A percentile compares a stretch with the other conserved stretches of the same genome.
These are phyloP conservation scores for Vigna mungo DNA, from an alignment of 306 rosid genomes.

Conservation along the genomic window DNA sequence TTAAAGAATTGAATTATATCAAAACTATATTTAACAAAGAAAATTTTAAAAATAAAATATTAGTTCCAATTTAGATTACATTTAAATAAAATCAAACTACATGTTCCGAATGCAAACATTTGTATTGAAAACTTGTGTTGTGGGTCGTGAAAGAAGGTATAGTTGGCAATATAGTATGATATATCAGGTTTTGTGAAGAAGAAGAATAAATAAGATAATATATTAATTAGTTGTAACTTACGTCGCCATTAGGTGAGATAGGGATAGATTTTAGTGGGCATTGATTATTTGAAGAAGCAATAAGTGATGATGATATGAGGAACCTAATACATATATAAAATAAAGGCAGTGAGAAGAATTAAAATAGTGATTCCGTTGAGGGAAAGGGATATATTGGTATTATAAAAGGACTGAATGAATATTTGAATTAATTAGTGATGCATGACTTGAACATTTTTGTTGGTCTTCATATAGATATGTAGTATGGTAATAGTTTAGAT, in stretches of 20 bases:
- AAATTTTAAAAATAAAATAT: no score
- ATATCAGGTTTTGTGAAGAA: neutral
- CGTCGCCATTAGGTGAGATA: neutral
- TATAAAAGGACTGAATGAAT: neutral
- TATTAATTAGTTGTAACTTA: neutral
- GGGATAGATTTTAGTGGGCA: neutral
- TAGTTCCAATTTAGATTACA: no score
- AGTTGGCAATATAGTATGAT: no score
- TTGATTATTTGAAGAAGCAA: conserved; percentile 16
- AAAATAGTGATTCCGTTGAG: conserved; percentile 14
- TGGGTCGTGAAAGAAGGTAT: no score
- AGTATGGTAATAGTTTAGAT: neutral
- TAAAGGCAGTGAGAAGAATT: no score
- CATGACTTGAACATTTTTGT: neutral
- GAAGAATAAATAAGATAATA: neutral
- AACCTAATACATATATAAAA: conserved; percentile 18
- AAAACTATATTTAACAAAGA: no score
- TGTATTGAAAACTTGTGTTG: no score
- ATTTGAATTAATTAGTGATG: neutral
- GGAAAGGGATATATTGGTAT: neutral
- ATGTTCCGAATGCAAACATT: no score
- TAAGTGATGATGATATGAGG: neutral
- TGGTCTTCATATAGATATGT: neutral
- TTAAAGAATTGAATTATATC: no score
- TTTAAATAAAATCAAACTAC: no score